These are phyloP conservation scores for Fusarium miscanthi DNA, from an alignment of 2,329 filamentous ascomycete species.

Conservation along the genomic window DNA sequence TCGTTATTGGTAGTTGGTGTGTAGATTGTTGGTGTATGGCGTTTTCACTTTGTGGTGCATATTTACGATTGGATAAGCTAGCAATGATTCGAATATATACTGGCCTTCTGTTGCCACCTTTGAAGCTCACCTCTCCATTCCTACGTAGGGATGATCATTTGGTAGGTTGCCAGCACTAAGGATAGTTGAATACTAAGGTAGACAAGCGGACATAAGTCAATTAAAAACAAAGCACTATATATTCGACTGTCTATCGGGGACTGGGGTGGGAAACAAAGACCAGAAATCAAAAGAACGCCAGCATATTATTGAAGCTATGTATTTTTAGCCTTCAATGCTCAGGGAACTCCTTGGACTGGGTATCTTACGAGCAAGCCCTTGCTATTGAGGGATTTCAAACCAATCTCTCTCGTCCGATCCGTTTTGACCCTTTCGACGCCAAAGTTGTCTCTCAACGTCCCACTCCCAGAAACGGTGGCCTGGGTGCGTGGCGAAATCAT, in stretches of 20 bases:
- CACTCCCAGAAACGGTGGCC: slow-evolving; percentile 24
- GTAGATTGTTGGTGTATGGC: slow-evolving; percentile 28
- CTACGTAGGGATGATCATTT: not conserved
- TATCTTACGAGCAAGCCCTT: slow-evolving; percentile 1
- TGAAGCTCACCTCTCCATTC: not conserved
- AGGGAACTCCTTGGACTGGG: not conserved
- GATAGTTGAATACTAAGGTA: not conserved
- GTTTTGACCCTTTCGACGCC: slow-evolving; percentile 6
- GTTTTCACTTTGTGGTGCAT: slow-evolving; percentile 29
- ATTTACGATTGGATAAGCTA: slow-evolving; percentile 17
- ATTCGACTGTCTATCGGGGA: not conserved
- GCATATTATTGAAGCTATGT: not conserved
- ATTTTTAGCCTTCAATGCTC: not conserved
- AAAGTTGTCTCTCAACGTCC: slow-evolving; percentile 20
- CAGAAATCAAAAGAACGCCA: not conserved
- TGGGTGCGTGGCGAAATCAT: slow-evolving; percentile 19
- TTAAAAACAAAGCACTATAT: not conserved
- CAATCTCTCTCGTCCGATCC: slow-evolving; percentile 18
- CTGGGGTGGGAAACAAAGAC: not conserved
- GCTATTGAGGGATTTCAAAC: slow-evolving; percentile 19
- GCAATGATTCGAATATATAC: slow-evolving; percentile 11
- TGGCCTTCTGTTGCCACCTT: not conserved
- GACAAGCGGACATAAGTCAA: not conserved
- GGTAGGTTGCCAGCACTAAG: not conserved
- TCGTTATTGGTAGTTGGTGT: slow-evolving; percentile 16